Base-by-base conservation (phyloP, 352 stramenopile species). In the Pythium oligandrum region DNA sequence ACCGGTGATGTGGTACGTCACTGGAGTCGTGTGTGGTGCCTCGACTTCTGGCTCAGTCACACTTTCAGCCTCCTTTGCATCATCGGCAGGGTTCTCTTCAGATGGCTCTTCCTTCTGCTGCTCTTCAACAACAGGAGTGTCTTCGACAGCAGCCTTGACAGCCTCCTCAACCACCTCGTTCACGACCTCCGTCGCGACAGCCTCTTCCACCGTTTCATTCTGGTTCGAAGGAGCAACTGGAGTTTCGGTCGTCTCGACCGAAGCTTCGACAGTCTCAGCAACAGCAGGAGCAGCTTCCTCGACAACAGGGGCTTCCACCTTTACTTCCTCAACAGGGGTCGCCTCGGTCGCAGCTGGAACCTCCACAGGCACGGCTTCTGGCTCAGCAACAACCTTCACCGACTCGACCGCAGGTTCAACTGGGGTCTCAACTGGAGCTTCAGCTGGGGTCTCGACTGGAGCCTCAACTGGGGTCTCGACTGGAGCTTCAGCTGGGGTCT, bases 1-100 rank as follows among this genome's bases (percentile, higher is more conserved):
- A 45, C 71, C 67, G 4, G 70, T 40, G 34, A 84, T 75, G 30
- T 70, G 66, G 56, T 78, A 84, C 44, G 56, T 47, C 30, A 44
- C 3, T 0, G 32, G 10, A 4, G 17, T 30, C 0, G 37, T 10
- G 1, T 45, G 9, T 1, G 56, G 57, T 35, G 45, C 38, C 44
- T 69, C 48, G 37, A 57, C 8, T 44, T 64, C 62, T 12, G 59
- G 38, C 45, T 61, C 53, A 3, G 17, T 34, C 7, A 4, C 33
- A 50, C 53, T 12, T 50, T 48, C 17, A 3, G 12, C 42, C 10
- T 57, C 42, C 3, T 64, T 51, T 7, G 8, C 40, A n/a, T 46
- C 50, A 3, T 46, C 40, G 0, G 48, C 31, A n/a, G 5, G 35
- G 11, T 53, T 26, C 33, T 33, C 39, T 7, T 38, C 35, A 11